phyloP scores from a whole-genome alignment of 2,329 filamentous ascomycete genomes.

The Talaromyces atroroseus region DNA sequence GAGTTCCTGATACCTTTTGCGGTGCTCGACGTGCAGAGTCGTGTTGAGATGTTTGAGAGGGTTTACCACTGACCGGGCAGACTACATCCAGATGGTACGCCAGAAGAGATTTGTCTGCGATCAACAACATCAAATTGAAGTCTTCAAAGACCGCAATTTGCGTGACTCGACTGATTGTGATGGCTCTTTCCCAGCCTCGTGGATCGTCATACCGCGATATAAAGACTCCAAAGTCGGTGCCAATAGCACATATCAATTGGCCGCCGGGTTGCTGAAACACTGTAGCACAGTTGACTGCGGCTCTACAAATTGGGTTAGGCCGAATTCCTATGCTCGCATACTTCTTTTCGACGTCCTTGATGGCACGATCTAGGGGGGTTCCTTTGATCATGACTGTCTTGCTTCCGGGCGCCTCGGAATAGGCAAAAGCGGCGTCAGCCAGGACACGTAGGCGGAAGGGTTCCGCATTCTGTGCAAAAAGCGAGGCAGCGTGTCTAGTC shows the following conservation, averaged over 20 bases:
- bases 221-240: constrained; percentile 91
- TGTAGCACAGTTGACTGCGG: constrained; percentile 86
- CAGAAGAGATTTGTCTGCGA: constrained; percentile 84
- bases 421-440: constrained; percentile 76
- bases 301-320: constrained; percentile 73
- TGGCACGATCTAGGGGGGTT: constrained; percentile 85
- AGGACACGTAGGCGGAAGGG: constrained; percentile 89
- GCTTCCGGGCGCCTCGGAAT: constrained; percentile 48
- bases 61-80: constrained; percentile 47
- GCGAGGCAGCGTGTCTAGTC: constrained; percentile 80
- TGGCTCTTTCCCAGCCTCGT: constrained; percentile 80
- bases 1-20: constrained; percentile 76
- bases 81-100: constrained; percentile 91
- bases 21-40: constrained; percentile 81
- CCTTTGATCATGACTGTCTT: constrained; percentile 76
- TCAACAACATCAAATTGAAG: constrained; percentile 85
- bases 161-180: constrained; percentile 70
- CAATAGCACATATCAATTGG: constrained; percentile 83
- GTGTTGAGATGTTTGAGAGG: constrained; percentile 47
- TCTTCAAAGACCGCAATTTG: constrained; percentile 94
- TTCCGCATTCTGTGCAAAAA: constrained; percentile 89
- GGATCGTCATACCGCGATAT: constrained; percentile 85
- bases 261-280: constrained; percentile 77
- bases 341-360: constrained; percentile 76
- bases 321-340: constrained; percentile 60